Evolutionary conservation across 1,284 basidiomycete genomes (phyloP).

Genomic region (Lentinula novae-zelandiae): DNA sequence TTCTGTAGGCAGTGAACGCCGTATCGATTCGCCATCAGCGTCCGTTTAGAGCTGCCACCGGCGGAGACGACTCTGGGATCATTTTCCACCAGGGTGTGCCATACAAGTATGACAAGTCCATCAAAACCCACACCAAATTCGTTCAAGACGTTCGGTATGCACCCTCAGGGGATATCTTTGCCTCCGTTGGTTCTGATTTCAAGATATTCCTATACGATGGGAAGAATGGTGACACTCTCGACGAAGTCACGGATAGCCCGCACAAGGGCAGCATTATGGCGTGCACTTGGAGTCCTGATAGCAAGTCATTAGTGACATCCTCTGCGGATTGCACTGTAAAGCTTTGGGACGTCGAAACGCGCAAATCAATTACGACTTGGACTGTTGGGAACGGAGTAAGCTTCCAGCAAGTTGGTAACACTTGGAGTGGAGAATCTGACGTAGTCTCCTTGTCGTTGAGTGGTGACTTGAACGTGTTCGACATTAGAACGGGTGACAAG

Average conservation of each 20-base stretch:
- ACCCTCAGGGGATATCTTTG: constrained; percentile 80
- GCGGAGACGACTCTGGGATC: constrained; percentile 80
- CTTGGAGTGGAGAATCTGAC: constrained; percentile 70
- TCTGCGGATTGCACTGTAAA: constrained; percentile 89
- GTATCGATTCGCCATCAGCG: constrained; percentile 88
- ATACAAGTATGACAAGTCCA: constrained; percentile 90
- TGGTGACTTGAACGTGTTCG: constrained; percentile 84
- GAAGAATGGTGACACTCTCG: constrained; percentile 78
- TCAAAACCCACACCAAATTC: constrained; percentile 90
- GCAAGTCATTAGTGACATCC: constrained; percentile 73
- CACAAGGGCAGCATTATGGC: constrained; percentile 81
- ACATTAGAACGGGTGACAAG: constrained; percentile 63
- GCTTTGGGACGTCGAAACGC: constrained; percentile 80
- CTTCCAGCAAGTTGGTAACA: constrained; percentile 87
- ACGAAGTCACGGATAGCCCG: constrained; percentile 59
- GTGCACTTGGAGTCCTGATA: constrained; percentile 74
- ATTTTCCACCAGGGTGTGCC: constrained; percentile 85
- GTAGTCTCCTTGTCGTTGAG: constrained; percentile 86
- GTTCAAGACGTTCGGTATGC: constrained; percentile 91
- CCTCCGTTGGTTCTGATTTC: constrained; percentile 88
- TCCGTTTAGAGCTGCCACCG: constrained; percentile 89
- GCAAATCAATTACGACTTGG: constrained; percentile 68
- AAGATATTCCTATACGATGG: constrained; percentile 94
- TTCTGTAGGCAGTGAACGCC: constrained; percentile 73
- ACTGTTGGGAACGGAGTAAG: constrained; percentile 65